Base-by-base conservation (phyloP, 2,329 filamentous ascomycete genomes). In the Septoria linicola region DNA sequence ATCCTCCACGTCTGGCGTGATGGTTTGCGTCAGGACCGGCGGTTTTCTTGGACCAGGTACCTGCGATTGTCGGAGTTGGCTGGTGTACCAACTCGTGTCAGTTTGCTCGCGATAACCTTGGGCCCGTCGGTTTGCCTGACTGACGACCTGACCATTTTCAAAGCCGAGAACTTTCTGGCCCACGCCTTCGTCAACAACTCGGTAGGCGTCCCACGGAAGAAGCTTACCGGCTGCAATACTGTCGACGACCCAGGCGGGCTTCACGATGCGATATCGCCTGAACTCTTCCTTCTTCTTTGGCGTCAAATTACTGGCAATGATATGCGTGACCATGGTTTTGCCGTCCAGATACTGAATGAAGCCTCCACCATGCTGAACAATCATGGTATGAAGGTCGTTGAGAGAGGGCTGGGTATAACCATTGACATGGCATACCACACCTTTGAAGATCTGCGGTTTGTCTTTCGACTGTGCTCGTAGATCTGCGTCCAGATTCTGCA, bases 351-450 rank as follows among this genome's bases (percentile, higher is more conserved):
- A 97, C 68, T 99, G 93, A 55, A 96, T 79, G 62, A 96, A 97
- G 0, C 87, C 88, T 25, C 91, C 95, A n/a, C 93, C 93, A 80
- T 97, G 84, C 61, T 87, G 82, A 14, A 99, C 92, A 49, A 99
- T 86, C 54, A 96, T 79, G 46, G 78, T 83, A 72, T 96, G 92
- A 14, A 99, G 80, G 76, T 96, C 83, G 61, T 90, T 91, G 46
- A 96, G 76, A 1, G 91, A 89, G 1, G 93, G 93, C 63, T 97
- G 92, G 0, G 93, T 99, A 67, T 97, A 99, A 41, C 93, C 93
- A 62, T 91, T 95, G 19, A 99, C 87, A 70, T 96, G 89, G 8
- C 86, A 89, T 10, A 96, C 90, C 7, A 97, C 80, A 0, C 89
- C 90, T 60, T 86, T 89, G 76, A 99, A 99, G 45, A 99, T 89